Evolutionary conservation across 805 yeast species (phyloP), one percentile per base, ranked within the genome.

Genomic region (Ogataea saltuana): DNA sequence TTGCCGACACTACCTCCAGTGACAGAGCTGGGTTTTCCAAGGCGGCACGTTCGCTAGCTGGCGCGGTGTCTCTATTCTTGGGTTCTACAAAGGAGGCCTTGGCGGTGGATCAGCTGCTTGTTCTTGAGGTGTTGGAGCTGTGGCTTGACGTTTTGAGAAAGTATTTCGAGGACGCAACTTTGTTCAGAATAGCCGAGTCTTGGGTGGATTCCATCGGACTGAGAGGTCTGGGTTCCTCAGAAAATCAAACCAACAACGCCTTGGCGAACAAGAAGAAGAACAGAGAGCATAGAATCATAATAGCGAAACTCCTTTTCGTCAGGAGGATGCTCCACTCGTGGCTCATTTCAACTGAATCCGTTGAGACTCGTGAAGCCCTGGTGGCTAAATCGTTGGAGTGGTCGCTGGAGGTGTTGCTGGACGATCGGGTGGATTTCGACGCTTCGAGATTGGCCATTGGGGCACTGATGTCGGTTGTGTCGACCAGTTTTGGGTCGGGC

Each of bases 371-470:
- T 37, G 64, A 65, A 10, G 49, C 59, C 8, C 70, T 84, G 54
- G 62, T 80, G 23, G 60, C 71, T 12, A 64, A 69, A 33, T 57
- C 80, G 20, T 70, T 82, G 7, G 67, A 67, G 20, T 77, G 86
- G 83, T 63, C 82, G 0, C 66, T 83, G 63, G 79, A 80, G 41
- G 77, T 83, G 7, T 72, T 80, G 32, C 56, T 69, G 27, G 74
- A 78, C 6, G 71, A 75, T 1, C 64, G 65, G 15, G 54, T 65
- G 32, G 85, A 78, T 54, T 51, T 80, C 18, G 86, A 80, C 33
- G 76, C 84, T 13, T 59, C 81, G 1, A 72, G 95, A 61, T 65
- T 85, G 49, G 84, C 89, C 0, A 72, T 78, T 43, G 76, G 83
- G 16, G 69, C 81, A 18, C 57, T 84, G 54, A 64, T 80, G 30